Evolutionary conservation across 371 early-diverging fungal genomes (phyloP), one percentile per base, ranked within the genome.

Genomic region (Blakeslea trispora): DNA sequence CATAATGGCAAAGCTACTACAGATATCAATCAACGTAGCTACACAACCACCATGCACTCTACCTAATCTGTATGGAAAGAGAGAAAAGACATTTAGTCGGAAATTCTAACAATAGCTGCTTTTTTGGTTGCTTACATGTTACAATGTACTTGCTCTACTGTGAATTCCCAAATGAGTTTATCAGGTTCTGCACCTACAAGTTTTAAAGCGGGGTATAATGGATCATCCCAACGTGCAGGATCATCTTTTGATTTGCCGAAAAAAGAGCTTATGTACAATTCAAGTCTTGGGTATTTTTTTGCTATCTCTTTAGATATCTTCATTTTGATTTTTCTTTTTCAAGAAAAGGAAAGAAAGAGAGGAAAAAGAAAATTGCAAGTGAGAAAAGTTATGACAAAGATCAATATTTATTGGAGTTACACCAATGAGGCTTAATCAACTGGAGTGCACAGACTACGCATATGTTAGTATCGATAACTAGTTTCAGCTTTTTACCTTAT

Each of bases 21-120:
- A 78, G n/a, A 71, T 55, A 58, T 78, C 79, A 41, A 78, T 75
- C 50, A 71, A 34, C 0, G 75, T 73, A 51, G 79, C 79, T 8
- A 73, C 70, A 17, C 73, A 71, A 9, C 79, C 79, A 46, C 79
- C 79, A 37, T 78, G 79, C 15, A 74, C 43, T 31, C 64, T 71
- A 10, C 72, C 65, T n/a, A 72, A 32, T 42, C 61, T 57, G 45
- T 24, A 19, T 39, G 37, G 11, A 14, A 14, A 31, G 15, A 28
- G 11, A 42, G 6, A 43, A 45, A 28, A 35, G 24, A 32, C 19
- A 34, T 15, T 15, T 24, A 18, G 19, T 34, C 7, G n/a, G n/a
- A n/a, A n/a, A n/a, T n/a, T n/a, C n/a, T 37, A 45, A n/a, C 14
- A 43, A 14, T 52, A 11, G 5, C 17, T 18, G 15, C 3, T 21